Conservation (phyloP, 139 green algal genomes). For the Auxenochlorella protothecoides region DNA sequence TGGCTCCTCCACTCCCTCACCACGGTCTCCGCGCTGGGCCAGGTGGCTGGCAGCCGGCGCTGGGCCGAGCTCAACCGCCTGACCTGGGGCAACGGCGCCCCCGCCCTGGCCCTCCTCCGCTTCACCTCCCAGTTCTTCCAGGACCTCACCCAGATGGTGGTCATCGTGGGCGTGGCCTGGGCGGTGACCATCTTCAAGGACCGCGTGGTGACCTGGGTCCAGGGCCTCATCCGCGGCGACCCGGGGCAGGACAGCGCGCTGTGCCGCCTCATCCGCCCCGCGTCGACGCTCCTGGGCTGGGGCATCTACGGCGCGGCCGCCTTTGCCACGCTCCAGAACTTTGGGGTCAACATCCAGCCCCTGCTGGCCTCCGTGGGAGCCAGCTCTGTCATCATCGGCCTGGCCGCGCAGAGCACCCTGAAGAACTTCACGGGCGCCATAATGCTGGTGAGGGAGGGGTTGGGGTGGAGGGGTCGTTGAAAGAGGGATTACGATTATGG, state of each 20-base stretch:
- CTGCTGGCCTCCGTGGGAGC: slow-evolving; percentile 17
- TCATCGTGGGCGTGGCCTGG: slow-evolving; percentile 15
- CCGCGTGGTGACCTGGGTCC: slow-evolving; percentile 3
- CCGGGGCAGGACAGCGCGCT: background rate
- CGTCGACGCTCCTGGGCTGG: background rate
- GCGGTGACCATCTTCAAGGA: slow-evolving; percentile 9
- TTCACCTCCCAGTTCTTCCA: slow-evolving; percentile 10
- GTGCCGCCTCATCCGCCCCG: background rate
- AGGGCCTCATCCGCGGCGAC: background rate
- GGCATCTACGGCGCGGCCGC: background rate
- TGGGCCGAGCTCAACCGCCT: slow-evolving; percentile 9
- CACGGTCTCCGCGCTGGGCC: slow-evolving; percentile 1
- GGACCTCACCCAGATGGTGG: slow-evolving; percentile 7
- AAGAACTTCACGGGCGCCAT: slow-evolving; percentile 13
- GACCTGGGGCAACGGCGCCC: background rate
- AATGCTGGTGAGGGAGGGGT: slow-evolving; percentile 1
- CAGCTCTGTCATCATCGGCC: slow-evolving; percentile 13
- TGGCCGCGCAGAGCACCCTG: slow-evolving; percentile 11
- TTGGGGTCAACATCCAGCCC: slow-evolving; percentile 17
- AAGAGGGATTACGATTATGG: too few species aligned
- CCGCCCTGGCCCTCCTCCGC: background rate
- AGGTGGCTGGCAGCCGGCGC: background rate
- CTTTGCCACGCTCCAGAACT: slow-evolving; percentile 1
- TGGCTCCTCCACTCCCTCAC: background rate
- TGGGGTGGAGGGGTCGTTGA: too few species aligned